Conservation (phyloP, 2,329 filamentous ascomycete genomes). For the Colletotrichum camelliae region DNA sequence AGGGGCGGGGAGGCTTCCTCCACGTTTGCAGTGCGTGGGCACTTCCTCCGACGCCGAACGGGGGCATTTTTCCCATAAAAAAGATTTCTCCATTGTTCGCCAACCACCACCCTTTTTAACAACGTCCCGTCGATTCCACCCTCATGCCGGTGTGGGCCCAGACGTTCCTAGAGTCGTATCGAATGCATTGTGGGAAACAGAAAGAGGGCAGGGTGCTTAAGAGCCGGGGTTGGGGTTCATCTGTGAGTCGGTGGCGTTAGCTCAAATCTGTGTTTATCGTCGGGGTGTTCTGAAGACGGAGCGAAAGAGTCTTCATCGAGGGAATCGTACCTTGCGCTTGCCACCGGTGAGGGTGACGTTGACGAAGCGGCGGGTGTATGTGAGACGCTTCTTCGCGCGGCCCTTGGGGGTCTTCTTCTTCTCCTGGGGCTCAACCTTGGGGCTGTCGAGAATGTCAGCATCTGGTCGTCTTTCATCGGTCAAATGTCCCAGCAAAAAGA, state of each 20-base stretch:
- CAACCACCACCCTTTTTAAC: constrained; percentile 9
- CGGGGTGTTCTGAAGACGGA: background rate
- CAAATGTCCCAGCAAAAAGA: background rate
- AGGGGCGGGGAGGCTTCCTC: background rate
- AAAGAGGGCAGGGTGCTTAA: constrained; percentile 30
- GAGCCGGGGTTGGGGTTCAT: constrained; percentile 48
- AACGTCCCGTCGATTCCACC: constrained; percentile 22
- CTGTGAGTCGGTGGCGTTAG: constrained; percentile 29
- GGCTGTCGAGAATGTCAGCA: constrained; percentile 18
- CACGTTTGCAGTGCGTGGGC: background rate
- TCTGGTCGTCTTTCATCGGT: background rate
- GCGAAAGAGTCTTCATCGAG: background rate
- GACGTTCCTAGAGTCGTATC: constrained; percentile 25
- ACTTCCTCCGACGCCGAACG: background rate
- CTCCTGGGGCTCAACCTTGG: constrained; percentile 85
- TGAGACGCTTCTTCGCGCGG: constrained; percentile 94
- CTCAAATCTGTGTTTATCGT: background rate
- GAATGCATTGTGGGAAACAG: constrained; percentile 11
- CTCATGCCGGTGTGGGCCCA: constrained; percentile 19
- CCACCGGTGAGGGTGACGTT: constrained; percentile 97
- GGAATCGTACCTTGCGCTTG: constrained; percentile 88
- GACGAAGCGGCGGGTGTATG: constrained; percentile 97
- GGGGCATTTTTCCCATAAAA: constrained; percentile 8
- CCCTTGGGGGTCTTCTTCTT: constrained; percentile 98
- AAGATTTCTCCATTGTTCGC: constrained; percentile 17